A percentile compares a stretch with the other conserved stretches of the same genome.
Evolutionary conservation across 768 basidiomycete genomes (phyloP).

Genomic region (Macrocybe gigantea): DNA sequence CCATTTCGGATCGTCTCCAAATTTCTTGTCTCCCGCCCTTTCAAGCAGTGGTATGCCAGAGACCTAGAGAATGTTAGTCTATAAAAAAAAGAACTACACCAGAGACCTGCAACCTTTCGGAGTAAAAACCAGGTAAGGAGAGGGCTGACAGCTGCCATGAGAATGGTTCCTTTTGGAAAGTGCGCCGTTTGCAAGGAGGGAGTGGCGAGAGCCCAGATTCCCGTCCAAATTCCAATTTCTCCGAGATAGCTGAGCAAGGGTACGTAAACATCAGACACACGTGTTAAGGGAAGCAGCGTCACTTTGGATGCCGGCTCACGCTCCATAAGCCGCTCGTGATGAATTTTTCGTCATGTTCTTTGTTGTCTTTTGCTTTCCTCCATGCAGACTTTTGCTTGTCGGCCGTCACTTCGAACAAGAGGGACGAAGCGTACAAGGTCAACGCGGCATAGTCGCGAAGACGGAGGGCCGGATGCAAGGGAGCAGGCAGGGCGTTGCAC

Average conservation of each 20-base stretch:
- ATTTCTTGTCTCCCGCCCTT: constrained; percentile 1
- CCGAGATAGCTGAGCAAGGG: neutral
- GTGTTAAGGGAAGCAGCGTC: neutral
- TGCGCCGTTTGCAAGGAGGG: neutral
- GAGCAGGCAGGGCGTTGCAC: constrained; percentile 48
- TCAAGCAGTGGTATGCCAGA: neutral
- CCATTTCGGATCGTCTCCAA: constrained; percentile 1
- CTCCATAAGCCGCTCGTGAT: constrained; percentile 66
- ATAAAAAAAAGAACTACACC: neutral
- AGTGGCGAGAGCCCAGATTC: neutral
- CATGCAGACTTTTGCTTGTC: constrained; percentile 63
- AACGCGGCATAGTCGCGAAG: constrained; percentile 48
- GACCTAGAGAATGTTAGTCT: neutral
- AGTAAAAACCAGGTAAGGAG: neutral
- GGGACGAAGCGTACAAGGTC: constrained; percentile 48
- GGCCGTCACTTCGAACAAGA: constrained; percentile 57
- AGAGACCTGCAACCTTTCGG: neutral
- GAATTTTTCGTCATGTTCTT: constrained; percentile 67
- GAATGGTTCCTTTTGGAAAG: neutral
- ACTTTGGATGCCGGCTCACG: constrained; percentile 72
- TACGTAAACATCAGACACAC: neutral
- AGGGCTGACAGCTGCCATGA: neutral
- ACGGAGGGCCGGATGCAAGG: constrained; percentile 45
- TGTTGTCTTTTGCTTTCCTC: constrained; percentile 51
- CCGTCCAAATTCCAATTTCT: constrained; percentile 1